Percentiles rank a stretch among this genome's conserved stretches.
phyloP scores from a whole-genome alignment of 352 stramenopile genomes.

The Phytophthora sp. region DNA sequence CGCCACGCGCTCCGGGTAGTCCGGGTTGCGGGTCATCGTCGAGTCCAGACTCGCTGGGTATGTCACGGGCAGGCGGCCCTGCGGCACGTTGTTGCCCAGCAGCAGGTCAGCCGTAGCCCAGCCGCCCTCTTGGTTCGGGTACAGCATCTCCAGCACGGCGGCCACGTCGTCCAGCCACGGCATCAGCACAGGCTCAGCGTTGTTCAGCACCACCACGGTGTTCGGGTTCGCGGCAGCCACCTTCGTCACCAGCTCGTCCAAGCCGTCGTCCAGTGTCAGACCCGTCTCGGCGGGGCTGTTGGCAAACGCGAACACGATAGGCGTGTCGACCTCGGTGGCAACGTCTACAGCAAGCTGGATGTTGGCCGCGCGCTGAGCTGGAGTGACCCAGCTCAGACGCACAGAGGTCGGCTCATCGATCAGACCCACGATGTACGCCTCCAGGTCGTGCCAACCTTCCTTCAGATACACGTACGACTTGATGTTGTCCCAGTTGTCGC shows the following conservation, averaged over 20 bases:
- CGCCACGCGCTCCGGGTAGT: constrained; percentile 30
- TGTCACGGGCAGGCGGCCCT: constrained; percentile 35
- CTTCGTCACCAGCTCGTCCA: constrained; percentile 34
- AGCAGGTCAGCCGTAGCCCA: constrained; percentile 39
- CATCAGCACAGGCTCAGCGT: constrained; percentile 36
- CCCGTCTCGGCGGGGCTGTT: constrained; percentile 31
- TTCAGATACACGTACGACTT: constrained; percentile 37
- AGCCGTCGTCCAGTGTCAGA: constrained; percentile 33
- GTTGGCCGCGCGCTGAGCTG: constrained; percentile 34
- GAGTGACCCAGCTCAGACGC: constrained; percentile 37
- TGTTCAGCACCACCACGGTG: constrained; percentile 43
- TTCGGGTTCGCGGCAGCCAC: constrained; percentile 39
- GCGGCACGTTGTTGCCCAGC: constrained; percentile 35
- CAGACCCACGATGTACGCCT: constrained; percentile 28
- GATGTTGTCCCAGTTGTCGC: constrained; percentile 41
- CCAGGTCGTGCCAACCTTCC: constrained; percentile 33
- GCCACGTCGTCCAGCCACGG: constrained; percentile 35
- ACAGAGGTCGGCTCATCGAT: constrained; percentile 36
- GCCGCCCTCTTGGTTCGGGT: constrained; percentile 42
- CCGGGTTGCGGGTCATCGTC: constrained; percentile 35
- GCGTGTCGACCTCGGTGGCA: constrained; percentile 32
- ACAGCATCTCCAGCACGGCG: constrained; percentile 41
- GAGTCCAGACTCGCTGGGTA: constrained; percentile 33
- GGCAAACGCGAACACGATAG: constrained; percentile 39
- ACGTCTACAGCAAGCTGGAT: constrained; percentile 38